Base-by-base conservation (phyloP, 2,329 filamentous ascomycete genomes). In the Pyricularia pennisetigena region DNA sequence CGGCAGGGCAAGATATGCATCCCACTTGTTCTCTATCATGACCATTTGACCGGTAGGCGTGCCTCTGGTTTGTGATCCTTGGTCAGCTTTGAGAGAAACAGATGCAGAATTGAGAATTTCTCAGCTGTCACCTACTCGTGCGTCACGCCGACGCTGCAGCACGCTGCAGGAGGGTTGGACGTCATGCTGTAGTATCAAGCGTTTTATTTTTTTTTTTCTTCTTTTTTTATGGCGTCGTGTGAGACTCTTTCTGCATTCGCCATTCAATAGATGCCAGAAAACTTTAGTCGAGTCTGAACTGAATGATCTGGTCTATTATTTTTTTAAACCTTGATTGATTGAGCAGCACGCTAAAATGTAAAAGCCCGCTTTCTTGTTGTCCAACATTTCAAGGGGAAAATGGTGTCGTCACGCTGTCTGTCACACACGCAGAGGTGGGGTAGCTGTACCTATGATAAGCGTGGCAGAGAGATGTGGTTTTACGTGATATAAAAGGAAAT, bases 101-200 rank as follows among this genome's bases (percentile, higher is more conserved):
- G 32, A 67, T 65, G 59, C 61, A 68, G 67, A 68, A 35, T 54
- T 57, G 29, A 32, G 24, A 28, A 14, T 9, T 35, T 12, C 32
- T 23, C n/a, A 23, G 8, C 9, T 3, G n/a, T 61, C 23, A 79
- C 84, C 74, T 77, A 86, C 84, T 84, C 81, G 72, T 86, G 83
- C 74, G 80, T 82, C 69, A 83, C 77, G 69, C 84, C 85, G 68
- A 81, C 72, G 35, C 79, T 79, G 78, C 85, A 87, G 81, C 85
- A 87, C 68, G 78, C 72, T 68, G 74, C 82, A 14, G 84, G 83
- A 68, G 81, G 79, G 72, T 85, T 79, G 3, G 85, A 87, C 49
- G 85, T 82, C 85, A 87, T 87, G 8, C 24, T 61, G n/a, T 3
- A 26, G 62, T 14, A 9, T n/a, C 6, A 1, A 14, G 62, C 16